Conservation (phyloP, 805 yeast genomes). For the Blastobotrys muscicola region DNA sequence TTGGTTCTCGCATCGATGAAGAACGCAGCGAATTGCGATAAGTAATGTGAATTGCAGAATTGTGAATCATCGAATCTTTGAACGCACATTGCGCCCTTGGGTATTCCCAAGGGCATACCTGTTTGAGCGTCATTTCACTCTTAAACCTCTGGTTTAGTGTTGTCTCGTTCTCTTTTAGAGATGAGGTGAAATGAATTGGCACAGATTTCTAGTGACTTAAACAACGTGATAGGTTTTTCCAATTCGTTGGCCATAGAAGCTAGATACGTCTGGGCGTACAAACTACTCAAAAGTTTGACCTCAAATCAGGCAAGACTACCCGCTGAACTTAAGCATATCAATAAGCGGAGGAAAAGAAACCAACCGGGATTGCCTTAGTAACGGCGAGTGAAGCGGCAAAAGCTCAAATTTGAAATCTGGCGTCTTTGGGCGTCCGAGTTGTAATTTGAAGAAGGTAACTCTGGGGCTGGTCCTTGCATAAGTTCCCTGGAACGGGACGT, state of each 20-base stretch:
- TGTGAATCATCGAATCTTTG: conserved; percentile 39
- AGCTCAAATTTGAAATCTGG: conserved; percentile 38
- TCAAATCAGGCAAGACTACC: conserved; percentile 33
- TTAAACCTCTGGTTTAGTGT: conserved; percentile 29
- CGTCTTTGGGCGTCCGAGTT: conserved; percentile 31
- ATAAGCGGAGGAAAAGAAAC: conserved; percentile 40
- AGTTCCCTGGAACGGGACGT: conserved; percentile 34
- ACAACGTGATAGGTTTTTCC: conserved; percentile 7
- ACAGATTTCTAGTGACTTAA: conserved; percentile 25
- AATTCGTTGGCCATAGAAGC: conserved; percentile 10
- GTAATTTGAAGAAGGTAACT: conserved; percentile 32
- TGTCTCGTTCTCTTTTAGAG: conserved; percentile 3
- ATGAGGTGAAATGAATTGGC: conserved; percentile 13
- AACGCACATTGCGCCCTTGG: conserved; percentile 39
- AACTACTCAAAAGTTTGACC: conserved; percentile 25
- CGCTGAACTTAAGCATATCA: conserved; percentile 39
- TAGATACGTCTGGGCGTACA: conserved; percentile 11
- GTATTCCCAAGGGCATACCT: conserved; percentile 33
- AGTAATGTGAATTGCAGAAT: conserved; percentile 34
- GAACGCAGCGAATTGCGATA: conserved; percentile 39
- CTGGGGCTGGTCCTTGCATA: conserved; percentile 28
- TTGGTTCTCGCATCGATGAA: conserved; percentile 39
- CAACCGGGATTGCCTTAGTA: conserved; percentile 38
- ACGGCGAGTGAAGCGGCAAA: conserved; percentile 35
- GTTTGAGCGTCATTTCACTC: conserved; percentile 35